Conservation (phyloP, 2,329 filamentous ascomycete species). For the Spiromastix sp. region DNA sequence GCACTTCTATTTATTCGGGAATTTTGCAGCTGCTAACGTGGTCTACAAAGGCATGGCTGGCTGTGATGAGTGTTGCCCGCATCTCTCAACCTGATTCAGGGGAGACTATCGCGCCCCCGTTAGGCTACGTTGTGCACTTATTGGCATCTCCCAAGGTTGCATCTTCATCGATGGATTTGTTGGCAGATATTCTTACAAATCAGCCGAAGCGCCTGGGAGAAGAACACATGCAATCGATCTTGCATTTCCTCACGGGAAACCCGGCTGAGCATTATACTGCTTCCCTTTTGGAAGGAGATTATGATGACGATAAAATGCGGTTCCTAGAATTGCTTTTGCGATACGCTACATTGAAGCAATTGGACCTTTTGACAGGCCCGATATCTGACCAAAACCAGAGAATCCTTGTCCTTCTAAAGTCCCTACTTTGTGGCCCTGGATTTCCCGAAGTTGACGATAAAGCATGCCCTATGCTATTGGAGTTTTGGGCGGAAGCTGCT, state of each 20-base stretch:
- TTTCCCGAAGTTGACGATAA: conserved; percentile 31
- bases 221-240: conserved; percentile 18
- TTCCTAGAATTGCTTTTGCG: conserved; percentile 31
- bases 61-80: conserved; percentile 8
- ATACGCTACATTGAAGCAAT: conserved; percentile 23
- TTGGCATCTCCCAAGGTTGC: conserved; percentile 19
- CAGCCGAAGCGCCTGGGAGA: conserved; percentile 18
- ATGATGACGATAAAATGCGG: conserved; percentile 27
- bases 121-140: conserved; percentile 10
- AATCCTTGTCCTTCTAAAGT: conserved; percentile 27
- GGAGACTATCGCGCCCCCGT: conserved; percentile 3
- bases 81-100: conserved; percentile 5
- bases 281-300: conserved; percentile 25
- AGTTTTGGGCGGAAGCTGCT: conserved; percentile 33
- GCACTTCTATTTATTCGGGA: no score
- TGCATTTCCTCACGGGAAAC: conserved; percentile 25
- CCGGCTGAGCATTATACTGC: conserved; percentile 23
- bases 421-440: conserved; percentile 29
- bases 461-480: conserved; percentile 27
- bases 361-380: conserved; percentile 21
- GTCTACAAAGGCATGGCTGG: conserved; percentile 13
- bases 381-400: conserved; percentile 23
- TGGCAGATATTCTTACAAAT: conserved; percentile 24
- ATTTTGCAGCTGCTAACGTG: no score
- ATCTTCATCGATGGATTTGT: conserved; percentile 21